Evolutionary conservation across 768 basidiomycete genomes (phyloP), one percentile per base, ranked within the genome.

Genomic region (Lactarius tabidus): DNA sequence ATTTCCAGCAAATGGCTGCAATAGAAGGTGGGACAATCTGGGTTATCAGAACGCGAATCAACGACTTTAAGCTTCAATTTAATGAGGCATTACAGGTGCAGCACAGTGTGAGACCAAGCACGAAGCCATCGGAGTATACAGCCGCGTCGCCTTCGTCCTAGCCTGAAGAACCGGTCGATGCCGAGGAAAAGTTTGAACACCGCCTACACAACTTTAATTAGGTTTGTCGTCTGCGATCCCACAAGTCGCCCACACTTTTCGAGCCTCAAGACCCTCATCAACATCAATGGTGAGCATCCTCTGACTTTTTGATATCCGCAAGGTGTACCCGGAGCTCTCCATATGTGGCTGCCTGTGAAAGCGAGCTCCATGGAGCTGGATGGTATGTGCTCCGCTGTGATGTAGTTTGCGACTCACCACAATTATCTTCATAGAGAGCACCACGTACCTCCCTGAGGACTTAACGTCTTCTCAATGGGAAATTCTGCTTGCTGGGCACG

Each of bases 401-500:
- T 75, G 69, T 64, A 29, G 56, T 51, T 31, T 36, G 9, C 20
- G 35, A n/a, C 18, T 35, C 28, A 48, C 26, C 52, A 43, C 61
- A 20, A 63, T 20, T 45, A 61, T 12, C 6, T 36, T 48, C 41
- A 39, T 17, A 60, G 65, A 60, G 28, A 43, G 61, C 35, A 51
- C 26, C 31, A 51, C 57, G 26, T 52, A 66, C 33, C 54, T 65
- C 43, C 39, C 20, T 61, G 43, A 57, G 41, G 48, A 38, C n/a
- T 41, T 38, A 56, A 20, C 17, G 26, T 28, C 84, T 81, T 77
- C 71, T 55, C 56, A 59, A n/a, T n/a, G 61, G 71, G 78, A 76
- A 64, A 79, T 74, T 79, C 81, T 67, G 77, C 76, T 67, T 74
- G 80, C 81, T 82, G 81, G 80, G 78, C 75, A 74, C 72, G 72